Evolutionary conservation across 441 rosid species (phyloP), one percentile per base, ranked within the genome.

Genomic region (Adansonia rubrostipa): DNA sequence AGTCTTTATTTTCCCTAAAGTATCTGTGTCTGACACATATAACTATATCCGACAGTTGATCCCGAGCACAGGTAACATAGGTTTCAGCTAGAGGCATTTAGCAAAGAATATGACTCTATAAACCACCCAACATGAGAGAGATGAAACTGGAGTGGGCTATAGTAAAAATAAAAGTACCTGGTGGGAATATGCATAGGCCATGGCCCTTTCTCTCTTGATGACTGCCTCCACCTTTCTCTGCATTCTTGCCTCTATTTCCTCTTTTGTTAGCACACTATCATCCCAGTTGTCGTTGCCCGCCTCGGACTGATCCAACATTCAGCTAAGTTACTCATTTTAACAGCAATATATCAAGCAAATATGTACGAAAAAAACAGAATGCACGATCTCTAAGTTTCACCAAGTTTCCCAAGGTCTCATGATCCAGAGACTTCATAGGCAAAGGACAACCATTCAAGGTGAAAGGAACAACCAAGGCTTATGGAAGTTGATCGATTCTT

Each of bases 111-210:
- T 5, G 77, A 73, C 17, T 58, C 11, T 44, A 56, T 40, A 68
- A 13, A 62, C 19, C 7, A 15, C 24, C 51, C 74, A 68, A 63
- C 56, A 71, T 7, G 56, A 66, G 9, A 11, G 6, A 9, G 19
- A 14, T 77, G 45, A 58, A 28, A 56, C 73, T 28, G 61, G 50
- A 10, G 9, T 9, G 20, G 58, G 58, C 24, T n/a, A 47, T 28
- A 45, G 28, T 24, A 24, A 24, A 24, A 24, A 24, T 54, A 44
- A 19, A 64, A 74, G 70, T 88, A 94, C 99, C 98, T 94, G 97
- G 84, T 88, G 87, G 77, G 99, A 94, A 74, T 91, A 88, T 45
- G 99, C 92, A 86, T 93, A 96, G 14, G 98, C 90, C 95, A 92
- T 91, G 50, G 96, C 90, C 77, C 98, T 80, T 77, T 96, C 96